Base-by-base conservation (phyloP, 2,329 filamentous ascomycete genomes). In the Calonectria crousiana region DNA sequence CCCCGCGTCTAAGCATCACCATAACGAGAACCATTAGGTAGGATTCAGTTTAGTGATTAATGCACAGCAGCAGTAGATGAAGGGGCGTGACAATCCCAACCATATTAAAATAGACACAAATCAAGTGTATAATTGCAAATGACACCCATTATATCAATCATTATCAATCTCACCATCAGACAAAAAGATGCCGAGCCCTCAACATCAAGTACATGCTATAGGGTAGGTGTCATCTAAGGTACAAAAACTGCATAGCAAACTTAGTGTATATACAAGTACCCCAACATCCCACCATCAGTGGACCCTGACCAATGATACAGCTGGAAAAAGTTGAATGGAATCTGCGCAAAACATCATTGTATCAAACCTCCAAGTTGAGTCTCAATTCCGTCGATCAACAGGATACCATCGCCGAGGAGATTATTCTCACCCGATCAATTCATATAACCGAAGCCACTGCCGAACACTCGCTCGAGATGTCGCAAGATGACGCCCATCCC, bases 401-500 rank as follows among this genome's bases (percentile, higher is more conserved):
- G 67, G 67, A 67, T 44, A 49, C 47, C 58, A 32, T 26, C 53
- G 8, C 44, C 16, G 11, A 38, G n/a, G 44, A 53, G 38, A 41
- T 41, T 32, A 18, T 13, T n/a, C 38, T 2, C 44, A 11, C 52
- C 14, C 49, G 23, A 44, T 56, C 49, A 74, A 74, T 67, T 62
- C 51, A 47, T 64, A 20, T 26, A 26, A 14, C 23, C 52, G 23
- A 64, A n/a, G 30, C 18, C 47, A 58, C 16, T n/a, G 1, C 16
- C 56, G 18, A 47, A n/a, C 30, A 5, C 23, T 44, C 30, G 34
- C 47, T 51, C 69, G 76, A 51, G 26, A 84, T 84, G 83, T 76
- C 82, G 56, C 77, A 84, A 74, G 76, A 77, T 16, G 78, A 79
- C 41, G 65, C 76, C 36, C 78, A 80, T 28, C 78, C 80, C 44